Conservation (phyloP, 768 basidiomycete species). For the Amylocystis lapponica region DNA sequence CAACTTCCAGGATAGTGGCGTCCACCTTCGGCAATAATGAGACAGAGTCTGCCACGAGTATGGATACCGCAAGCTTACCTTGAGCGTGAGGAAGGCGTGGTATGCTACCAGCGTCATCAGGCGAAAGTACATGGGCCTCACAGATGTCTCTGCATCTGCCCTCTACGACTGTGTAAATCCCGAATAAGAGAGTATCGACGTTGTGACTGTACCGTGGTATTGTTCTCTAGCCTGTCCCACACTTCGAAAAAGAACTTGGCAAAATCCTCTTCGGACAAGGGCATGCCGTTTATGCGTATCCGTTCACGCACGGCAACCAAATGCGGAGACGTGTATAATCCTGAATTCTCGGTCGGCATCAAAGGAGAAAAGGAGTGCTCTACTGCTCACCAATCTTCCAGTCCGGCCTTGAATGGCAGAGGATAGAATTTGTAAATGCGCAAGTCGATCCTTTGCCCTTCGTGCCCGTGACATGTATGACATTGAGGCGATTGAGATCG, state of each 20-base stretch:
- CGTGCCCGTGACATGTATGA: slow-evolving; percentile 94
- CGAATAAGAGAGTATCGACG: neutral
- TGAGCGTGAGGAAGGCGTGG: slow-evolving; percentile 77
- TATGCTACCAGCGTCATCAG: slow-evolving; percentile 90
- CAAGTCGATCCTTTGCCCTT: slow-evolving; percentile 98
- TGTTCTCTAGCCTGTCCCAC: slow-evolving; percentile 76
- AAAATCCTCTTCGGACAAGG: slow-evolving; percentile 85
- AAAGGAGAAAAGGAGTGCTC: neutral
- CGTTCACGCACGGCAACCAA: slow-evolving; percentile 93
- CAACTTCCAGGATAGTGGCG: slow-evolving; percentile 93
- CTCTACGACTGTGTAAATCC: slow-evolving; percentile 29
- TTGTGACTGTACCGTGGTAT: slow-evolving; percentile 42
- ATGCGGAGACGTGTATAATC: slow-evolving; percentile 95
- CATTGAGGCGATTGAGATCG: slow-evolving; percentile 83
- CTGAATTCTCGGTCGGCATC: slow-evolving; percentile 32
- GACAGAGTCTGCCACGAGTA: neutral
- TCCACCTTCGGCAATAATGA: slow-evolving; percentile 46
- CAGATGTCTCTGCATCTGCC: slow-evolving; percentile 43
- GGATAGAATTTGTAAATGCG: slow-evolving; percentile 84
- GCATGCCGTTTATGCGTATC: slow-evolving; percentile 87
- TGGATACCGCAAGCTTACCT: slow-evolving; percentile 30
- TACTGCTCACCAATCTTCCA: slow-evolving; percentile 71
- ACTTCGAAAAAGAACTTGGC: slow-evolving; percentile 93
- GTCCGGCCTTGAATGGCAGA: slow-evolving; percentile 65
- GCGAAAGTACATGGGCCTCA: slow-evolving; percentile 91